Evolutionary conservation across 2,329 filamentous ascomycete genomes (phyloP), one percentile per base, ranked within the genome.

Genomic region (Parastagonospora avenae): DNA sequence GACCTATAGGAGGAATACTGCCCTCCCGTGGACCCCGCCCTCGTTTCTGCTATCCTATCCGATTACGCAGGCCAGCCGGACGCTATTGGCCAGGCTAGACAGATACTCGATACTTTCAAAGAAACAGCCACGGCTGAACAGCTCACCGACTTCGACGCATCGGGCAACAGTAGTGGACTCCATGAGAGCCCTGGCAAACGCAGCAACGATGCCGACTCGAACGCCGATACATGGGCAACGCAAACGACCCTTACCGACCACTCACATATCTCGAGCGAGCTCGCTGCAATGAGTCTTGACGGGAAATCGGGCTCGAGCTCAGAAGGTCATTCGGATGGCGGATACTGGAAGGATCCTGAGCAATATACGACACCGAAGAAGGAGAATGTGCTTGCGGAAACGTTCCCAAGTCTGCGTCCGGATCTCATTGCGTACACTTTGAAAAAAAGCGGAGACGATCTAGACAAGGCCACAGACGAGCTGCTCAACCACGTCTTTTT

Each of bases 401-500:
- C 94, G 70, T 96, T 97, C 62, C 84, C 87, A 0, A 82, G 80
- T 1, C 78, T 92, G 36, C 87, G 86, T 40, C 76, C 77, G 0
- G 84, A 86, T 41, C 87, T 90, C 36, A 80, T 96, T 27, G 77
- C 78, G 36, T 82, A 86, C 55, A 84, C 86, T 0, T 74, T 96
- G 43, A 84, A 83, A 58, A 90, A 90, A 64, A 84, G 80, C 28
- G 80, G 83, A 9, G 84, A 87, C 0, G 84, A 91, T 58, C 83
- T 90, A 33, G 83, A 86, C 50, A 79, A 80, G 11, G 85, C 91
- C 1, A 86, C 95, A 55, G 91, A 96, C 62, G 86, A 91, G 51
- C 77, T 97, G 10, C 81, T 97, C 29, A 95, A 89, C 59, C 80
- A 91, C 11, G 85, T 89, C 15, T 91, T 88, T 65, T 85, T 97